Base-by-base conservation (phyloP, 352 stramenopile species). In the Pythium rhizo-oryzae region DNA sequence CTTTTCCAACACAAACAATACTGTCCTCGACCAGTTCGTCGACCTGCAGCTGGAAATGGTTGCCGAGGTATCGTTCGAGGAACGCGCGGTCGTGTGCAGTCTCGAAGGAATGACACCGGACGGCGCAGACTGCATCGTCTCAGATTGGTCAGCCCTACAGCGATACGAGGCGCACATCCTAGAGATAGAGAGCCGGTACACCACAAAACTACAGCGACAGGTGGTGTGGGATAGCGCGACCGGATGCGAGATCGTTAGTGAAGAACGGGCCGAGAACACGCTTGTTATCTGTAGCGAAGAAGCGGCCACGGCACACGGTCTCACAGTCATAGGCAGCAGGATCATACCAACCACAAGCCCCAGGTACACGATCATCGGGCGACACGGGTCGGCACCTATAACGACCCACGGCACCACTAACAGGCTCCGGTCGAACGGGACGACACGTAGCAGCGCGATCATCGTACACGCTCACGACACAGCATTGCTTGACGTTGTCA, bases 151-250 rank as follows among this genome's bases (percentile, higher is more conserved):
- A 15, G 6, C 35, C 11, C 51, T 67, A 7, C 51, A 53, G 33
- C 50, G 43, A 2, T 53, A 53, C 25, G 60, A 67, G 24, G 28
- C 18, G 18, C 44, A 30, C 37, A 46, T 67, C 23, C 16, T 52
- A 4, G 23, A 60, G 1, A 49, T 67, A 0, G 60, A 67, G 25
- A 21, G 11, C 1, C 5, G 11, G 15, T 44, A 47, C 28, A 28
- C 21, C 19, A 44, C 6, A 3, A 35, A 2, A 5, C 56, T 67
- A 21, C 54, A 47, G 18, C 37, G 60, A 8, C 50, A 67, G 19
- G 60, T 61, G 8, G 39, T 23, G 23, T 68, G 61, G 61, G 61
- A 68, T 28, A 62, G 61, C n/a, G 51, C 61, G 1, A 21, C 52
- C 2, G 61, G 37, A 5, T 68, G 61, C 35, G 15, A 12, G 8